Conservation (phyloP, 1,284 basidiomycete genomes). For the Cutaneotrichosporon spelunceum region DNA sequence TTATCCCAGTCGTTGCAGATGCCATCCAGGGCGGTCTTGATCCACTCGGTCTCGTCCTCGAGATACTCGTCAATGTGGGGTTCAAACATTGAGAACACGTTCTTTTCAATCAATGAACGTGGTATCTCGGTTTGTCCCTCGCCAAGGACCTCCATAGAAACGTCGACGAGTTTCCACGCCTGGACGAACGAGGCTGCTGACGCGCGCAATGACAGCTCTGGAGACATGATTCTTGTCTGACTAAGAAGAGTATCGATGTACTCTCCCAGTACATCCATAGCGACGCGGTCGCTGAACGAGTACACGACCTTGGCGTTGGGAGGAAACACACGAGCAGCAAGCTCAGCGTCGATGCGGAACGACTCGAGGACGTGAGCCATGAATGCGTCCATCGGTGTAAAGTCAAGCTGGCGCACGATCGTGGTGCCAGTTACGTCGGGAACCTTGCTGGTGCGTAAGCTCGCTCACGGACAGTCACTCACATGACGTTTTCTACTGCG, state of each 20-base stretch:
- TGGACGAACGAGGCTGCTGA: slow-evolving; percentile 86
- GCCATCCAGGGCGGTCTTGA: slow-evolving; percentile 68
- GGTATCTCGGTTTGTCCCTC: slow-evolving; percentile 45
- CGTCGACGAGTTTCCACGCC: slow-evolving; percentile 78
- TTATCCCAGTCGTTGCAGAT: slow-evolving; percentile 76
- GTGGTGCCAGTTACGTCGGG: slow-evolving; percentile 34
- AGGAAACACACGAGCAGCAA: slow-evolving; percentile 83
- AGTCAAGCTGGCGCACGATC: slow-evolving; percentile 59
- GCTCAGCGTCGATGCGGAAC: slow-evolving; percentile 69
- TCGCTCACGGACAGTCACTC: slow-evolving; percentile 46
- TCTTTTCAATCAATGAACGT: slow-evolving; percentile 65
- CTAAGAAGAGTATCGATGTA: slow-evolving; percentile 77
- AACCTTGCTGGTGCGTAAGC: slow-evolving; percentile 29
- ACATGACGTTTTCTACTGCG: slow-evolving; percentile 79
- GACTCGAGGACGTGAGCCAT: slow-evolving; percentile 67
- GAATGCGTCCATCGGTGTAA: slow-evolving; percentile 89
- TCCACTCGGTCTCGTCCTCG: slow-evolving; percentile 81
- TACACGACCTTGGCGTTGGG: slow-evolving; percentile 52
- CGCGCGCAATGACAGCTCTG: slow-evolving; percentile 74
- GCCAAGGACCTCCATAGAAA: slow-evolving; percentile 56
- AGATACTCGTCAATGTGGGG: slow-evolving; percentile 94
- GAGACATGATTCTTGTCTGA: slow-evolving; percentile 69
- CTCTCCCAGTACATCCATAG: slow-evolving; percentile 62
- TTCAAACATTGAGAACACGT: slow-evolving; percentile 90
- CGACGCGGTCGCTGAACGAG: slow-evolving; percentile 46